Conservation (phyloP, 2,329 filamentous ascomycete genomes). For the Phialophora expanda region DNA sequence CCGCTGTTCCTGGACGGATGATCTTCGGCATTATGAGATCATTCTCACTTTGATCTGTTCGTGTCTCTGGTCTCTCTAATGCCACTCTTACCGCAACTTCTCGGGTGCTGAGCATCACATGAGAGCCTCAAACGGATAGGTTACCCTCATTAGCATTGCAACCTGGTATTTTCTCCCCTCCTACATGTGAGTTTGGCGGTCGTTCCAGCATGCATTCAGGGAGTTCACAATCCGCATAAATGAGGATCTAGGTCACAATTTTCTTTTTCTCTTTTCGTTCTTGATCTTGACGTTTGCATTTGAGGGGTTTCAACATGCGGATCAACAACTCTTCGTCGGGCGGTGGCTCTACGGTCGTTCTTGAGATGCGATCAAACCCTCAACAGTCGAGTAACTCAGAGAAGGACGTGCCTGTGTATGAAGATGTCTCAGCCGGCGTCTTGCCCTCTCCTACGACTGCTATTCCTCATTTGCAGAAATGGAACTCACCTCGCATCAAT, state of each 20-base stretch:
- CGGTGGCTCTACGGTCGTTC: conserved; percentile 25
- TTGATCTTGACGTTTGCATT: not conserved
- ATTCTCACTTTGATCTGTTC: not conserved
- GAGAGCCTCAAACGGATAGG: not conserved
- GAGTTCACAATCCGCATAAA: not conserved
- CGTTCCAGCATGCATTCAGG: not conserved
- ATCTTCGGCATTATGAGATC: conserved; percentile 20
- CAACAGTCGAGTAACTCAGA: conserved; percentile 1
- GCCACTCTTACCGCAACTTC: conserved; percentile 5
- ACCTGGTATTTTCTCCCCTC: not conserved
- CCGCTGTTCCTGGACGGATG: not conserved
- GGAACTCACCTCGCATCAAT: conserved; percentile 68
- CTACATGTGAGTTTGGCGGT: not conserved
- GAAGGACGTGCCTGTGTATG: conserved; percentile 11
- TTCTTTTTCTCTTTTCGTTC: not conserved
- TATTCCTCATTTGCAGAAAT: conserved; percentile 57
- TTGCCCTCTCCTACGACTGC: conserved; percentile 55
- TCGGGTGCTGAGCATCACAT: not conserved
- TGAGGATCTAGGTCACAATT: not conserved
- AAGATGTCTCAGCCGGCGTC: conserved; percentile 27
- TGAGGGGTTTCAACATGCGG: conserved; percentile 12
- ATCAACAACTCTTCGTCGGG: conserved; percentile 15
- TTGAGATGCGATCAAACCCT: conserved; percentile 23
- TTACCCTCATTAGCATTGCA: conserved; percentile 6
- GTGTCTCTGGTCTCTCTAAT: not conserved